phyloP scores from a whole-genome alignment of 495 filamentous ascomycete species.

The Sabuloglossum arenarium region DNA sequence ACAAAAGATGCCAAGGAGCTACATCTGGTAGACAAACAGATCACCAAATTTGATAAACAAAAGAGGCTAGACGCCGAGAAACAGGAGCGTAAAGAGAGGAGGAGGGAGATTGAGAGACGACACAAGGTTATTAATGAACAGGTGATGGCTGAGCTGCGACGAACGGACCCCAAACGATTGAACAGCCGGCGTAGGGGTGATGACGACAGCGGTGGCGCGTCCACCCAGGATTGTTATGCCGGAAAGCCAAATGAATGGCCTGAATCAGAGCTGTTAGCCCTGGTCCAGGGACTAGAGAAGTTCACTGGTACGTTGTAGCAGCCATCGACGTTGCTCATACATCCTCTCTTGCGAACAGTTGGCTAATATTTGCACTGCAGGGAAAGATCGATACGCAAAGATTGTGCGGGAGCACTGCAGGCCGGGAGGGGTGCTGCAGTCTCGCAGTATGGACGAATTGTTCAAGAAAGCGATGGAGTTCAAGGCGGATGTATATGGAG shows the following conservation, averaged over 20 bases:
- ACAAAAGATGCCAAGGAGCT: neutral
- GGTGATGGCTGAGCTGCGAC: neutral
- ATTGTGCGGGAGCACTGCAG: neutral
- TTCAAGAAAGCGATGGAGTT: slow-evolving; percentile 2
- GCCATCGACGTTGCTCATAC: neutral
- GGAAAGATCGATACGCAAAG: slow-evolving; percentile 1
- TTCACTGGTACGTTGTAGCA: neutral
- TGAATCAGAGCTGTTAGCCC: neutral
- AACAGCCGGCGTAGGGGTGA: neutral
- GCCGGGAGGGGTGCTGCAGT: neutral
- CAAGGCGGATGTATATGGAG: neutral
- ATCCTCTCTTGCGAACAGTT: neutral
- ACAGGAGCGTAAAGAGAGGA: neutral
- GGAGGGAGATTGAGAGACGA: neutral
- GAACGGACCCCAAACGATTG: neutral
- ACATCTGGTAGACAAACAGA: neutral
- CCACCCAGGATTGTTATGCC: neutral
- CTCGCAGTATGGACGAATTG: neutral
- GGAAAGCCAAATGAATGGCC: neutral
- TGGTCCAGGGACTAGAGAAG: neutral
- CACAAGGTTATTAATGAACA: neutral
- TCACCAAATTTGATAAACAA: neutral
- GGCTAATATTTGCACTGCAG: neutral
- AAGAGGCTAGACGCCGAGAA: neutral
- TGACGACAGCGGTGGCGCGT: neutral